Evolutionary conservation across 768 basidiomycete genomes (phyloP).

Genomic region (Russula emetica): DNA sequence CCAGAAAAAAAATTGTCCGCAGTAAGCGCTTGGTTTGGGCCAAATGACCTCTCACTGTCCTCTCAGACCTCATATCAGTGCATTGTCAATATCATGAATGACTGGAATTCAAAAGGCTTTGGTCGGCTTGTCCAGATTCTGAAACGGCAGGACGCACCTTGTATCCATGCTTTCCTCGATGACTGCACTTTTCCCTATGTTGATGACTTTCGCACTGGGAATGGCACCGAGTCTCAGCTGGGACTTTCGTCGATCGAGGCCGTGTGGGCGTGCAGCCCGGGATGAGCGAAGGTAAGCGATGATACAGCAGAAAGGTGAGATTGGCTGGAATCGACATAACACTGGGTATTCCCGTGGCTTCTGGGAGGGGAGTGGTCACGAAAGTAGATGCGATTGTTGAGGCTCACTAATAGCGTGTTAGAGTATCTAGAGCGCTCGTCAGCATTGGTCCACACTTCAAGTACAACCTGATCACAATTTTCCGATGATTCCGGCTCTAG

Average conservation of each 20-base stretch:
- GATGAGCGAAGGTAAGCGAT: background rate
- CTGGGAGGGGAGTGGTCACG: slow-evolving; percentile 9
- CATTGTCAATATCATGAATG: background rate
- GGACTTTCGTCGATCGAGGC: background rate
- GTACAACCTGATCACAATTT: slow-evolving; percentile 19
- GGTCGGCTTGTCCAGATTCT: background rate
- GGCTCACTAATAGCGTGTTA: slow-evolving; percentile 31
- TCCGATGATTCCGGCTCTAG: slow-evolving; percentile 28
- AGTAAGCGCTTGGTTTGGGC: background rate
- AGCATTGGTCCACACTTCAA: background rate
- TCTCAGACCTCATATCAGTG: background rate
- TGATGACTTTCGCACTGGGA: background rate
- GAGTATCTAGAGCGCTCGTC: slow-evolving; percentile 19
- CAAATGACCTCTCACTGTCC: too few species aligned
- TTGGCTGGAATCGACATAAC: background rate
- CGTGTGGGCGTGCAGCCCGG: background rate
- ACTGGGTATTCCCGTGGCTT: background rate
- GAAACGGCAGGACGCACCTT: background rate
- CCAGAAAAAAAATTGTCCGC: background rate
- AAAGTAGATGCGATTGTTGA: slow-evolving; percentile 28
- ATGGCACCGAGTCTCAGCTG: too few species aligned
- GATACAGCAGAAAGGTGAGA: background rate
- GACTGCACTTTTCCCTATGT: background rate
- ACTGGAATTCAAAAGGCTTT: background rate
- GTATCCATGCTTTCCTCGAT: background rate